A percentile compares a stretch with the other conserved stretches of the same genome.
These are phyloP conservation scores for Aspergillaceae sp. DNA, from an alignment of 2,329 filamentous ascomycete species.

Conservation along the genomic window DNA sequence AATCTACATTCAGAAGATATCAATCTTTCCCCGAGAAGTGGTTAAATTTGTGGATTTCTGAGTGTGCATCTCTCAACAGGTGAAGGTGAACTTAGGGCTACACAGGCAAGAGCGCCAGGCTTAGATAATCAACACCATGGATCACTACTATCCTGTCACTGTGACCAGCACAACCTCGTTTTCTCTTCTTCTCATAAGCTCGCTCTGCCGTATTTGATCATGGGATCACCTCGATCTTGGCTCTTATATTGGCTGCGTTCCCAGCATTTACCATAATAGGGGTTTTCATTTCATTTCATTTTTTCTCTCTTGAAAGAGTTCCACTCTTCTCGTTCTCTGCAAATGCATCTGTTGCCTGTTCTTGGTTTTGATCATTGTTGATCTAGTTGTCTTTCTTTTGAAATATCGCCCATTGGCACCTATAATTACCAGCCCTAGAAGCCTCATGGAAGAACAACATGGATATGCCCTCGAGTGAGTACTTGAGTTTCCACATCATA, in stretches of 20 bases:
- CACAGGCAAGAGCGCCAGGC: no score
- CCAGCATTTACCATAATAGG: neutral
- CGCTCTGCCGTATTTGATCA: neutral
- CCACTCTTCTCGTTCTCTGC: neutral
- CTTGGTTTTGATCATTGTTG: neutral
- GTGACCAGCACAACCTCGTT: neutral
- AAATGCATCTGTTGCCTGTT: neutral
- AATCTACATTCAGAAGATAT: no score
- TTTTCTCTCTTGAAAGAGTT: neutral
- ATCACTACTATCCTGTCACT: no score
- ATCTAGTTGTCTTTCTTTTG: neutral
- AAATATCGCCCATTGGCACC: neutral
- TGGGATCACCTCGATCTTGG: neutral
- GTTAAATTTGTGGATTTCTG: no score
- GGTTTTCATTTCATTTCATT: neutral
- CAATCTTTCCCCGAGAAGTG: no score
- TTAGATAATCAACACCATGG: no score
- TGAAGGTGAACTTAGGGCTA: no score
- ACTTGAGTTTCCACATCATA: neutral
- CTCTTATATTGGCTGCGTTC: neutral
- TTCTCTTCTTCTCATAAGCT: neutral
- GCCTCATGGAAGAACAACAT: neutral
- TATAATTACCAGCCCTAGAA: neutral
- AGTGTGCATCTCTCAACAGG: no score
- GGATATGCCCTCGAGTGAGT: neutral